Percentiles rank a stretch among this genome's conserved stretches.
Conservation (phyloP, 2,329 filamentous ascomycete species). For the Fusarium secorum region DNA sequence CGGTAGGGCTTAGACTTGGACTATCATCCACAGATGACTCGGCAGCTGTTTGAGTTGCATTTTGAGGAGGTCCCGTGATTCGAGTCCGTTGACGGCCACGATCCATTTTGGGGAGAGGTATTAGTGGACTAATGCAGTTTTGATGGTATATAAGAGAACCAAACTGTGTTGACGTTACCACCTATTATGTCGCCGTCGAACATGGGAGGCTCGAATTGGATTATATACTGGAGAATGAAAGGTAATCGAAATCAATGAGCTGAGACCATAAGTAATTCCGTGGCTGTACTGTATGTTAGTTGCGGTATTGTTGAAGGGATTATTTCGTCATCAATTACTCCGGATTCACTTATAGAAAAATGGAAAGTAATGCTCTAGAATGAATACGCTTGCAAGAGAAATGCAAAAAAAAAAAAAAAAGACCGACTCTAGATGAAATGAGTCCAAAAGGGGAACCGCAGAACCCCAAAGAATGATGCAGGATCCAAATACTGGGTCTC, state of each 20-base stretch:
- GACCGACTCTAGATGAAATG: neutral
- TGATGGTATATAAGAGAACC: neutral
- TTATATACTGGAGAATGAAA: neutral
- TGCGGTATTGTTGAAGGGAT: neutral
- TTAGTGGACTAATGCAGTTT: neutral
- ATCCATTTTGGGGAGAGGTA: constrained; percentile 5
- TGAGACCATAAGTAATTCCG: neutral
- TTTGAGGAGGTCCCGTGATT: constrained; percentile 1
- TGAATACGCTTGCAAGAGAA: neutral
- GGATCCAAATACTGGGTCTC: constrained; percentile 8
- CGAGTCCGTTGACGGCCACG: constrained; percentile 2
- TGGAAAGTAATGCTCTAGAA: neutral
- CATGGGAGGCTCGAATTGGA: neutral
- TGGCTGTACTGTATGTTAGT: neutral
- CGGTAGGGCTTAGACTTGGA: constrained; percentile 35
- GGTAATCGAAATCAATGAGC: neutral
- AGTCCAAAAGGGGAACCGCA: neutral
- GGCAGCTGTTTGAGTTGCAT: constrained; percentile 12
- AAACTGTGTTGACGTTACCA: neutral
- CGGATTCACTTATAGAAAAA: neutral
- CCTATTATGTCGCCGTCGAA: neutral
- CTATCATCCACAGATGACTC: constrained; percentile 6
- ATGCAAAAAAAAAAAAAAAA: neutral
- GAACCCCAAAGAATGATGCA: constrained; percentile 1
- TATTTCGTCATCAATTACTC: neutral